Percentiles rank a stretch among this genome's conserved stretches.
Conservation (phyloP, 495 filamentous ascomycete species). For the Lepidopterella palustris region DNA sequence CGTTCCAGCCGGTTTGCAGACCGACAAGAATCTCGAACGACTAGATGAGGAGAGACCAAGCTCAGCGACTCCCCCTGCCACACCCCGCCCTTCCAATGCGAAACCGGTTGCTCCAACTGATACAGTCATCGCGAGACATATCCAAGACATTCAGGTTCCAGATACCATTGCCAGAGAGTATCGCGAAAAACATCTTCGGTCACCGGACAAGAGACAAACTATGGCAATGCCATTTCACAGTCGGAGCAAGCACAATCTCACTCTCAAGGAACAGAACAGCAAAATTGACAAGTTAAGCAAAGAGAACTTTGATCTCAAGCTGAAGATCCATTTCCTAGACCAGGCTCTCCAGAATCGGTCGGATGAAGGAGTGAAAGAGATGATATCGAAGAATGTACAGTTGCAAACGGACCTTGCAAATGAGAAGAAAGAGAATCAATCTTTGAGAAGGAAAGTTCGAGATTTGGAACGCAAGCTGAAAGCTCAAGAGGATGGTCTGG, state of each 20-base stretch:
- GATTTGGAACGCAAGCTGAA: conserved; percentile 81
- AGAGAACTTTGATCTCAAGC: conserved; percentile 94
- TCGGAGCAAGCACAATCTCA: conserved; percentile 72
- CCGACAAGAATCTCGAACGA: conserved; percentile 47
- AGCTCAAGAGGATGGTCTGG: conserved; percentile 58
- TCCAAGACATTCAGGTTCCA: conserved; percentile 82
- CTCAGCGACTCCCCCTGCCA: conserved; percentile 45
- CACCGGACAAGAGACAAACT: conserved; percentile 46
- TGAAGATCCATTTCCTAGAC: conserved; percentile 94
- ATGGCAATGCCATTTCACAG: conserved; percentile 32
- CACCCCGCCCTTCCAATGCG: conserved; percentile 45
- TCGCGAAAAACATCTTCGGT: conserved; percentile 54
- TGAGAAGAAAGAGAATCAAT: conserved; percentile 80
- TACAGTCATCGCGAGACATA: conserved; percentile 79
- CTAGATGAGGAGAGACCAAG: conserved; percentile 53
- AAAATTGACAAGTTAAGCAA: conserved; percentile 94
- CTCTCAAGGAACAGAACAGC: conserved; percentile 92
- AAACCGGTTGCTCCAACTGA: conserved; percentile 63
- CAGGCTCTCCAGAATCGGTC: conserved; percentile 87
- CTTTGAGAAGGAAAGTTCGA: conserved; percentile 66
- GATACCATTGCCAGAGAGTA: conserved; percentile 83
- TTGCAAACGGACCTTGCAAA: conserved; percentile 83
- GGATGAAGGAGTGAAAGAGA: conserved; percentile 93
- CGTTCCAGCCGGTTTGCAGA: conserved; percentile 20
- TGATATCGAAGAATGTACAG: conserved; percentile 95